Base-by-base conservation (phyloP, 805 yeast species). In the Candida pseudoglaebosa region DNA sequence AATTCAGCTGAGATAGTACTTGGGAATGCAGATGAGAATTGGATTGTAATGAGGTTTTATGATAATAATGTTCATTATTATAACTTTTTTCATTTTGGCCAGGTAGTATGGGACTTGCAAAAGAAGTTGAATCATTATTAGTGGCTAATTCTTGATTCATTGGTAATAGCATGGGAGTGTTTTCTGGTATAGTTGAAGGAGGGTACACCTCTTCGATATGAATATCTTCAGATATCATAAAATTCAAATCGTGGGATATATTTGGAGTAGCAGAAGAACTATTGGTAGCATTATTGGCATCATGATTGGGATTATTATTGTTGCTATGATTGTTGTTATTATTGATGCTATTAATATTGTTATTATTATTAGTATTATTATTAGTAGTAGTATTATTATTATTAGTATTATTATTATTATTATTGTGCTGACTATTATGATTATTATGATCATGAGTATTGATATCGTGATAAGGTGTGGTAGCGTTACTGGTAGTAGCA, bases 1-100 rank as follows among this genome's bases (percentile, higher is more conserved):
- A 84, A 4, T 76, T 76, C 36, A 76, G 77, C 43, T 77, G 82
- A 19, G 40, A 36, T 10, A 41, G 28, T 4, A 17, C 16, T 24
- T 45, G 47, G 19, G 46, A 43, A 6, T 37, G 28, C 24, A 13
- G 19, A 16, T 37, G 28, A 12, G 26, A n/a, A 9, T 30, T 14
- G 21, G 24, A 22, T 10, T 32, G 30, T 8, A 18, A 10, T 18
- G 12, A 19, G 24, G 59, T 62, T 39, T 62, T 61, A 38, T 67
- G 71, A 42, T 50, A 61, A 38, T 52, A 62, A 47, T 67, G 73
- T 45, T 67, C 71, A 40, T 63, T 60, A 42, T 68, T 66, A 52
- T 55, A 67, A 5, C 69, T 61, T 41, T 56, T 61, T 32, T 61
- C 67, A 45, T 67, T 65, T 41, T 67, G 73, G 32, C 70, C 59